phyloP scores from a whole-genome alignment of 495 filamentous ascomycete species.

The Clohesyomyces aquaticus region DNA sequence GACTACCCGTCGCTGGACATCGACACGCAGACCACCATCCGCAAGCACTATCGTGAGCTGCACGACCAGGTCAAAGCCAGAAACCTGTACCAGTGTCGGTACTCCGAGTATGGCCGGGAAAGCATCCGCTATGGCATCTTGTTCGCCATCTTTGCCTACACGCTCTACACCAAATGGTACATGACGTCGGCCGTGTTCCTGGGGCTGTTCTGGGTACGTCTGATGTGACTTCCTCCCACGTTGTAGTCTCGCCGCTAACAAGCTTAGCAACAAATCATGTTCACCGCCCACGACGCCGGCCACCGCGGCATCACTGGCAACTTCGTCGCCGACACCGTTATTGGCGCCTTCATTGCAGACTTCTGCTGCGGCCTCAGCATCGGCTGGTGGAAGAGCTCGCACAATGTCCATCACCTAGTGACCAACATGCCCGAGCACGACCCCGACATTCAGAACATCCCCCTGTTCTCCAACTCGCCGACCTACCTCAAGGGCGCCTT shows the following conservation, averaged over 20 bases:
- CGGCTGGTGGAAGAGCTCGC: slow-evolving; percentile 59
- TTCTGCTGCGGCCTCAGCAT: slow-evolving; percentile 56
- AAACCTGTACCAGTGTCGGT: slow-evolving; percentile 52
- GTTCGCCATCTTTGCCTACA: slow-evolving; percentile 47
- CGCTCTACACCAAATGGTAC: slow-evolving; percentile 50
- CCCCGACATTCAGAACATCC: slow-evolving; percentile 57
- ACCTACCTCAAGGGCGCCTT: slow-evolving; percentile 53
- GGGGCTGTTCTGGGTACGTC: slow-evolving; percentile 52
- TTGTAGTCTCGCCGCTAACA: no score
- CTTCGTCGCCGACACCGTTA: slow-evolving; percentile 53
- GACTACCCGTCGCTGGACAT: slow-evolving; percentile 53
- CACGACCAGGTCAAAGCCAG: slow-evolving; percentile 50
- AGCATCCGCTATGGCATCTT: slow-evolving; percentile 48
- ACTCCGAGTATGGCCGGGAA: slow-evolving; percentile 54
- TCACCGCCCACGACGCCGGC: slow-evolving; percentile 57
- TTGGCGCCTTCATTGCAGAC: slow-evolving; percentile 55
- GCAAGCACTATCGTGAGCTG: slow-evolving; percentile 49
- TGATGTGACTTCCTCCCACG: not conserved
- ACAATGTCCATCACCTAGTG: slow-evolving; percentile 59
- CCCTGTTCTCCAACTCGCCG: slow-evolving; percentile 55
- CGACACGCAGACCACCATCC: slow-evolving; percentile 51
- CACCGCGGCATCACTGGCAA: slow-evolving; percentile 56
- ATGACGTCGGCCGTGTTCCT: slow-evolving; percentile 52
- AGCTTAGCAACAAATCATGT: slow-evolving; percentile 57
- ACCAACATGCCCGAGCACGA: slow-evolving; percentile 58